Evolutionary conservation across 768 basidiomycete species (phyloP), one percentile per base, ranked within the genome.

Genomic region (Cubamyces lactineus): DNA sequence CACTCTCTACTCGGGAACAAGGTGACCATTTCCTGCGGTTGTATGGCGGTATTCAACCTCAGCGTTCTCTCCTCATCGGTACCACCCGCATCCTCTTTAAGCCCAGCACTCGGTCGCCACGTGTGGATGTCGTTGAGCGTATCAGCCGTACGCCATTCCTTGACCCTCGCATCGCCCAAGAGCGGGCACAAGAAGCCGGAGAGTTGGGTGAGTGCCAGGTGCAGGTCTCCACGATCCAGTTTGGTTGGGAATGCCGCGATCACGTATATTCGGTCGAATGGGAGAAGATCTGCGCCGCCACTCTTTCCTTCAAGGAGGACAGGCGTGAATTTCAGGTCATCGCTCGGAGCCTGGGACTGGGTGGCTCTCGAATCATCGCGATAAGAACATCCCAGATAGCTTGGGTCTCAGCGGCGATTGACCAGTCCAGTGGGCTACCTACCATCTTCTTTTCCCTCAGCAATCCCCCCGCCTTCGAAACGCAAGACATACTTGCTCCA

Each of bases 231-330:
- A 67, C 72, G 4, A 63, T 88, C 26, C 86, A 87, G 65, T 86
- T 86, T 64, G 83, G 84, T 15, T 86, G 85, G 86, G 75, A 79
- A 66, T 87, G 86, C 61, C 78, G 85, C n/a, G 85, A 86, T 66
- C 70, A 74, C 5, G 76, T 79, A 0, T 80, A 83, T 61, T 90
- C 87, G 17, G 70, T 82, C 46, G 86, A 89, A 71, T 85, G 82
- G 79, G 83, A 85, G 71, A 71, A 75, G 24, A 12, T 43, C 7
- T 74, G 71, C 49, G 40, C 56, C 24, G 75, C 77, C n/a, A 24
- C 43, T 15, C 64, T 86, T 28, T 51, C 52, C 39, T 84, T 72
- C 60, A 62, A 77, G 50, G 68, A 75, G 1, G 78, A 84, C 30
- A 75, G 77, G 48, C 74, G 84, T 54, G 82, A 85, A 66, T 70